Conservation (phyloP, 306 rosid species). For the Lotus japonicus region DNA sequence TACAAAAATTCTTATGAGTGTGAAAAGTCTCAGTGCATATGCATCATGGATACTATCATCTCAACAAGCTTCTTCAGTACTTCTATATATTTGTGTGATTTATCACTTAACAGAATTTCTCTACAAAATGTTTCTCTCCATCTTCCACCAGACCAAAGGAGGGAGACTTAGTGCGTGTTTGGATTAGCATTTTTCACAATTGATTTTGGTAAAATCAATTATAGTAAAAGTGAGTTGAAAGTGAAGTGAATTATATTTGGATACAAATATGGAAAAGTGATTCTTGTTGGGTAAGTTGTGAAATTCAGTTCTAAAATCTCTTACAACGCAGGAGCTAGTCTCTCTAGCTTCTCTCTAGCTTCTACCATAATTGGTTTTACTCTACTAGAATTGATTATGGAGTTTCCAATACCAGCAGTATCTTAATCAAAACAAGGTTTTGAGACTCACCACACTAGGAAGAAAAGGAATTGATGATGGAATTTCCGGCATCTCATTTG, state of each 20-base stretch:
- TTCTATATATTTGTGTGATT: background rate
- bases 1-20: background rate
- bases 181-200: too few species aligned
- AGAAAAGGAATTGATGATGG: slow-evolving; percentile 94
- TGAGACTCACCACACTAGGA: slow-evolving; percentile 59
- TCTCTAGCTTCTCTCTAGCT: too few species aligned
- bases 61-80: background rate
- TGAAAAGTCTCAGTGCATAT: background rate
- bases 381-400: too few species aligned
- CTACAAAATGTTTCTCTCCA: background rate
- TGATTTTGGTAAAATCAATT: too few species aligned
- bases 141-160: background rate
- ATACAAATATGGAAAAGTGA: too few species aligned
- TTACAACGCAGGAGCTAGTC: too few species aligned
- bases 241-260: too few species aligned
- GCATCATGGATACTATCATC: too few species aligned
- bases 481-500: slow-evolving; percentile 83
- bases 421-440: background rate
- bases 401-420: background rate
- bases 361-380: too few species aligned
- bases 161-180: background rate
- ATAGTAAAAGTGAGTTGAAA: too few species aligned
- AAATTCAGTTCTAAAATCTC: too few species aligned
- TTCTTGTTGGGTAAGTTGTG: too few species aligned
- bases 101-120: background rate